Base-by-base conservation (phyloP, 148 eudicot species). In the Rheum nobile region DNA sequence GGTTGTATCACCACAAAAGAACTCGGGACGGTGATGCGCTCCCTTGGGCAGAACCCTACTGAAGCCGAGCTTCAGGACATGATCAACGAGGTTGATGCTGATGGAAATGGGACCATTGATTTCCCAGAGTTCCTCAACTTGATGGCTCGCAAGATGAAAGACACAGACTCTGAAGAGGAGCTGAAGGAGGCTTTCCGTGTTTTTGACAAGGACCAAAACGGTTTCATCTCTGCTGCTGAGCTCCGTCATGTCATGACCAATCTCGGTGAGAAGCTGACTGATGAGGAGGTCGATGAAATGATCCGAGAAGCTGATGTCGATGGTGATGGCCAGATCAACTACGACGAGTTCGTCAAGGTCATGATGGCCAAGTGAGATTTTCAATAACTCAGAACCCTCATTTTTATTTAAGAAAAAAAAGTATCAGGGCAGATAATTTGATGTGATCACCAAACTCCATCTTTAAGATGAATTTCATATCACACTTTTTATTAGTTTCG, bases 1-100 rank as follows among this genome's bases (percentile, higher is more conserved):
- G 94, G 94, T 41, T 89, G 94, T 80, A 89, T 89, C 78, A 89
- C 94, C 35, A 89, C 94, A 77, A 89, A 89, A 89, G 94, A 89
- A 84, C 94, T 89, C 31, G 94, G 94, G 55, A 89, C 94, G 0
- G 94, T 89, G 70, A 89, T 89, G 94, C 87, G 94, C 74, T 89
- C 94, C 38, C 81, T 89, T 24, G 94, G 94, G 21, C 94, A 89
- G 84, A 89, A 89, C 80, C 94, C 94, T 0, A 89, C 91, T 1
- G 94, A 87, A 80, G 91, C 94, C 26, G 91, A n/a, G n/a, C n/a
- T n/a, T 47, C 93, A 88, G 75, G 89, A 86, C 80, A 88, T 88
- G 92, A 88, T 88, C 13, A 88, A 88, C 13, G 87, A 87, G 75
- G 90, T 44, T n/a, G n/a, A n/a, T n/a, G n/a, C n/a, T n/a, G n/a